Evolutionary conservation across 495 filamentous ascomycete genomes (phyloP).

Genomic region (Tirmania nivea): DNA sequence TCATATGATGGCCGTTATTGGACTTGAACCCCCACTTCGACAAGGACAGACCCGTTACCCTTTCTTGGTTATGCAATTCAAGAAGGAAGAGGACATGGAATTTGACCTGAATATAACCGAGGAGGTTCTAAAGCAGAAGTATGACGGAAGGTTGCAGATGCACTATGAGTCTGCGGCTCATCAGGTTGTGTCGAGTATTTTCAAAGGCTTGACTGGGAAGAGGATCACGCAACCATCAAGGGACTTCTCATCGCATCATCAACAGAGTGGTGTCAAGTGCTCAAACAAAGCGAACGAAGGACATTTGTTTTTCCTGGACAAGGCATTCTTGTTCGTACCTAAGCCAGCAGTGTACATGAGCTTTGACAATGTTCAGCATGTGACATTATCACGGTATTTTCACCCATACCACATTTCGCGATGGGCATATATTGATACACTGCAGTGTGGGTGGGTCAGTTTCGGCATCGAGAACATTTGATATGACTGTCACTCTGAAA

Average conservation of each 20-base stretch:
- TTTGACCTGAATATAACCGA: slow-evolving; percentile 97
- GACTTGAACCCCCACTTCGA: slow-evolving; percentile 83
- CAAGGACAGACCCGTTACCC: slow-evolving; percentile 97
- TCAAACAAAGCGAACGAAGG: slow-evolving; percentile 98
- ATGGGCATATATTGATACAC: slow-evolving; percentile 1
- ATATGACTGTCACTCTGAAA: slow-evolving; percentile 83
- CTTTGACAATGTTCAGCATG: slow-evolving; percentile 66
- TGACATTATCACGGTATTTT: slow-evolving; percentile 58
- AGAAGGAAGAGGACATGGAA: slow-evolving; percentile 89
- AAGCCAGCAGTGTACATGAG: slow-evolving; percentile 94
- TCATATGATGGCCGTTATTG: slow-evolving; percentile 84
- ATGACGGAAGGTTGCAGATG: slow-evolving; percentile 64
- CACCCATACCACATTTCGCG: neutral
- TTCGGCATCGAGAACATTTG: slow-evolving; percentile 85
- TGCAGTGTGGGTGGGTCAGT: slow-evolving; percentile 68
- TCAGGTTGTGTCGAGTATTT: slow-evolving; percentile 78
- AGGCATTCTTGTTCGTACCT: slow-evolving; percentile 96
- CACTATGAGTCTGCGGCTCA: slow-evolving; percentile 85
- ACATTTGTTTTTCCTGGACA: slow-evolving; percentile 88
- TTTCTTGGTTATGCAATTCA: slow-evolving; percentile 98
- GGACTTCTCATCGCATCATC: slow-evolving; percentile 80
- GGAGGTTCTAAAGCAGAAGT: slow-evolving; percentile 56
- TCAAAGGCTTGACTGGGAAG: slow-evolving; percentile 81
- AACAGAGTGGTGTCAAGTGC: slow-evolving; percentile 91
- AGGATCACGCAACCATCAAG: slow-evolving; percentile 83